A percentile compares a stretch with the other conserved stretches of the same genome.
phyloP scores from a whole-genome alignment of 805 yeast species.

The Henningerozyma blattae region DNA sequence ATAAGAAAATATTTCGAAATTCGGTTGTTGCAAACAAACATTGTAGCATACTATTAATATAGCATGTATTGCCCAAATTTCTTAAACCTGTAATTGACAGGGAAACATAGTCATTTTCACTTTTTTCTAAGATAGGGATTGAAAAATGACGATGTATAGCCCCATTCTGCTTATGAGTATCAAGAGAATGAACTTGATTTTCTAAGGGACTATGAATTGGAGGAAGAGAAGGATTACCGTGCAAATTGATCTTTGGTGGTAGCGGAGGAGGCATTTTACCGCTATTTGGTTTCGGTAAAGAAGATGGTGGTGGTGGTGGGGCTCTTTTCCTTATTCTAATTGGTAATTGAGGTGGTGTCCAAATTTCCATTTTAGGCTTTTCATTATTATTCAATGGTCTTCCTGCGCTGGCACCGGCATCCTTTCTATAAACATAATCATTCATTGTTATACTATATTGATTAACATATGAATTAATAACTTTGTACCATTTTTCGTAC shows the following conservation, averaged over 20 bases:
- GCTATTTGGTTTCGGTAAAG: slow-evolving; percentile 14
- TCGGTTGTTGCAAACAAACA: slow-evolving; percentile 44
- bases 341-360: slow-evolving; percentile 19
- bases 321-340: slow-evolving; percentile 14
- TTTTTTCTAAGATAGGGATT: slow-evolving; percentile 30
- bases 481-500: slow-evolving; percentile 31
- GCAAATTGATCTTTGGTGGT: slow-evolving; percentile 1
- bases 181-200: neutral
- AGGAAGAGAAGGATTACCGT: neutral
- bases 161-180: neutral
- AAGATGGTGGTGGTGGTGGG: slow-evolving; percentile 21
- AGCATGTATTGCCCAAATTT: slow-evolving; percentile 66
- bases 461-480: slow-evolving; percentile 19
- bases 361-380: slow-evolving; percentile 6
- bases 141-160: slow-evolving; percentile 6
- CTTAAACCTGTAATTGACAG: slow-evolving; percentile 47
- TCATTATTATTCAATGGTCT: neutral
- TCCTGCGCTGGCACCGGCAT: neutral
- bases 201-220: neutral
- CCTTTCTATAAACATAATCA: neutral
- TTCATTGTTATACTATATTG: slow-evolving; percentile 6
- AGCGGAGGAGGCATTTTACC: slow-evolving; percentile 4
- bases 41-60: slow-evolving; percentile 64
- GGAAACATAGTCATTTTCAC: slow-evolving; percentile 28
- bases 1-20: slow-evolving; percentile 38